A percentile compares a stretch with the other conserved stretches of the same genome.
These are phyloP conservation scores for Suaeda aralocaspica DNA, from an alignment of 148 eudicot species.

Conservation along the genomic window DNA sequence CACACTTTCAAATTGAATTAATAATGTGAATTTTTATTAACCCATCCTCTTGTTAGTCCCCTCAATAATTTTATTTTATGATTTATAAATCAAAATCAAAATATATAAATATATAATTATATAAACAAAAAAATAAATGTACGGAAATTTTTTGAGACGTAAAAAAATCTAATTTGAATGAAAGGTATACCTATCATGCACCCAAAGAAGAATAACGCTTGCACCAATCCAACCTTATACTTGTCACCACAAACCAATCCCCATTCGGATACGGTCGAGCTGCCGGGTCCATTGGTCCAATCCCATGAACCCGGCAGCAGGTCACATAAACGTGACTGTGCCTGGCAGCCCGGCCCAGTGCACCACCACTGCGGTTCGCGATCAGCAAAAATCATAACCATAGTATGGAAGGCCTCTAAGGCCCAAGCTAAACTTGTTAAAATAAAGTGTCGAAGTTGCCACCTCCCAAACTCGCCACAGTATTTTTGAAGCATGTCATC, in stretches of 20 bases:
- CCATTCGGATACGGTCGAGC: conserved; percentile 74
- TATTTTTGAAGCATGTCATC: conserved; percentile 66
- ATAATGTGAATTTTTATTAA: too few relatives aligned
- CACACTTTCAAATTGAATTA: too few relatives aligned
- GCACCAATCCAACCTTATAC: conserved; percentile 81
- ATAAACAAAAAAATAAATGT: too few relatives aligned
- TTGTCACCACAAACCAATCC: conserved; percentile 63
- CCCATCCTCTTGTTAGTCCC: too few relatives aligned
- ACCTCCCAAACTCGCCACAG: conserved; percentile 86
- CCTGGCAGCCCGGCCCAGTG: conserved; percentile 23
- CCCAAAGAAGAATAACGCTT: conserved; percentile 74
- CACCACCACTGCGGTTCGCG: conserved; percentile 80
- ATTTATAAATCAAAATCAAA: too few relatives aligned
- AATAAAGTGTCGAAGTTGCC: conserved; percentile 73
- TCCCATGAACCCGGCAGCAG: conserved; percentile 61
- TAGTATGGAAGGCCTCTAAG: conserved; percentile 84
- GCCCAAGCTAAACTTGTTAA: conserved; percentile 87
- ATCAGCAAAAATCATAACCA: conserved; percentile 94
- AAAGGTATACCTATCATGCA: conserved; percentile 67
- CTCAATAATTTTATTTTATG: too few relatives aligned
- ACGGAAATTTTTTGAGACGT: background rate
- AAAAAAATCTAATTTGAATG: background rate
- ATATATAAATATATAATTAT: too few relatives aligned
- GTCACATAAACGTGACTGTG: conserved; percentile 33
- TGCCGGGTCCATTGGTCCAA: conserved; percentile 45